Percentiles rank a stretch among this genome's conserved stretches.
Conservation (phyloP, 352 stramenopile genomes). For the Globisporangium orthogonon region DNA sequence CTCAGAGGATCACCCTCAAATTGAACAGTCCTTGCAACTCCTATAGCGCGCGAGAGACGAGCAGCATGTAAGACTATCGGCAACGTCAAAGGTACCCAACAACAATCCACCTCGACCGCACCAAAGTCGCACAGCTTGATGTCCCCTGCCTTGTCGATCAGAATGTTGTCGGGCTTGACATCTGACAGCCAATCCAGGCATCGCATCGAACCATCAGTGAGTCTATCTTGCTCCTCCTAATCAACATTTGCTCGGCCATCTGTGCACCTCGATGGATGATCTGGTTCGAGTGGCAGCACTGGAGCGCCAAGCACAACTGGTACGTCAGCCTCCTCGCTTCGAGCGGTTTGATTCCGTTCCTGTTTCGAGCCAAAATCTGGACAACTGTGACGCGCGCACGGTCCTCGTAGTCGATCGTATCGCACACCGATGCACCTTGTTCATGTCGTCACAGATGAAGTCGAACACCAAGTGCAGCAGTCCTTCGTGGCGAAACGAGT, state of each 20-base stretch:
- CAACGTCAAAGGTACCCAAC: no score
- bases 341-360: conserved; percentile 46
- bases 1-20: conserved; percentile 73
- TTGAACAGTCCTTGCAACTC: conserved; percentile 64
- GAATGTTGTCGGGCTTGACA: conserved; percentile 79
- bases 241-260: neutral
- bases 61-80: neutral
- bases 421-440: conserved; percentile 34
- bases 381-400: neutral
- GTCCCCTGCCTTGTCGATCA: conserved; percentile 62
- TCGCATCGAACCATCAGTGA: neutral
- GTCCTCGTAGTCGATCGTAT: neutral
- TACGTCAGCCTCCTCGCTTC: conserved; percentile 47
- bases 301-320: conserved; percentile 68
- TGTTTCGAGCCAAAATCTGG: conserved; percentile 52
- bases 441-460: conserved; percentile 58
- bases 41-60: conserved; percentile 14
- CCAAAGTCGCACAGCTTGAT: conserved; percentile 81
- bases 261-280: conserved; percentile 72
- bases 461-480: conserved; percentile 78
- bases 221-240: neutral
- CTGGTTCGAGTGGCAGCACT: conserved; percentile 72
- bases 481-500: conserved; percentile 76
- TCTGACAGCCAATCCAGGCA: conserved; percentile 23
- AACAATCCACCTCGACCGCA: conserved; percentile 6